Conservation (phyloP, 2,329 filamentous ascomycete genomes). For the Calonectria multiphialidica region DNA sequence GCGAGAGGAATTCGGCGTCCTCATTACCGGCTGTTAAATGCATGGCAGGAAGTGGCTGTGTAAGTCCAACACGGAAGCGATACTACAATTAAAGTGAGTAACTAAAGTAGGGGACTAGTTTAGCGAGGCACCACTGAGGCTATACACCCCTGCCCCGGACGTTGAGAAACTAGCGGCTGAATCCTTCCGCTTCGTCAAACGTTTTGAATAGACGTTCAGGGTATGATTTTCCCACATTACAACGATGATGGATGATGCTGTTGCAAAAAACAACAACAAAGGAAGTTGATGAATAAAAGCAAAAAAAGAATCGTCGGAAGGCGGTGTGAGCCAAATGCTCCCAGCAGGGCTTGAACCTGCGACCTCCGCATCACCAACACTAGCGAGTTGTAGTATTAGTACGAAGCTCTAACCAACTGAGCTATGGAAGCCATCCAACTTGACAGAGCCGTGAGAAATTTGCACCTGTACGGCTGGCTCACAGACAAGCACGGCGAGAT, state of each 20-base stretch:
- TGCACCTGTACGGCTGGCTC: not conserved
- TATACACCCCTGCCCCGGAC: not conserved
- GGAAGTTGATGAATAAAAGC: not conserved
- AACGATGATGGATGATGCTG: not conserved
- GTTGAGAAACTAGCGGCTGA: not conserved
- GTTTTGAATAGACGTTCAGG: too few relatives aligned
- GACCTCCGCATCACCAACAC: conserved; percentile 42
- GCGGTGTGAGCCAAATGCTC: conserved; percentile 38
- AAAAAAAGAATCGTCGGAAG: conserved; percentile 29
- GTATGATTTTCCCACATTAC: not conserved
- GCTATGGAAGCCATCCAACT: conserved; percentile 44
- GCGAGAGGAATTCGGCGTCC: not conserved
- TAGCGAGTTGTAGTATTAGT: conserved; percentile 41
- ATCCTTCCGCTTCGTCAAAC: not conserved
- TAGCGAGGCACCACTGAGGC: not conserved
- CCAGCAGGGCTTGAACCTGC: conserved; percentile 46
- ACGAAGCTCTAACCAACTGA: conserved; percentile 47
- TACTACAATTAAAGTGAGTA: not conserved
- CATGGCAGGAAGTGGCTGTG: too few relatives aligned
- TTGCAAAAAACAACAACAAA: not conserved
- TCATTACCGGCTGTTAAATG: not conserved
- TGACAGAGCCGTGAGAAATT: fast-evolving
- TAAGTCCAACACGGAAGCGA: not conserved
- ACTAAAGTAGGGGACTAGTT: not conserved
- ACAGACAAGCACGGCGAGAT: too few relatives aligned